Percentiles rank a stretch among this genome's conserved stretches.
Conservation (phyloP, 345 rosid species). For the Alliaria petiolata region DNA sequence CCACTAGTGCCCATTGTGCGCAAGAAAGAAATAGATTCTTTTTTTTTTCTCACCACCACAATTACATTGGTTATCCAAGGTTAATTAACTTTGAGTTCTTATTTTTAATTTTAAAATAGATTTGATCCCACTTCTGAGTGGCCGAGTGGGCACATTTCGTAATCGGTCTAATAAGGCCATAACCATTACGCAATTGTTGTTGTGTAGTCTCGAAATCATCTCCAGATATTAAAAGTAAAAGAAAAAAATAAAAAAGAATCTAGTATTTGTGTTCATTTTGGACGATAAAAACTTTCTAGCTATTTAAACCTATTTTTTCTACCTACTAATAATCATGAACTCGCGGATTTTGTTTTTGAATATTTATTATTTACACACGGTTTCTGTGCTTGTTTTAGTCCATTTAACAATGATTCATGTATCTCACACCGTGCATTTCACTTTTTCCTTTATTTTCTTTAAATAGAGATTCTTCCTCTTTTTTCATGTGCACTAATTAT, state of each 20-base stretch:
- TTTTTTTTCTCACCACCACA: too few species aligned
- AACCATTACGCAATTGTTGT: background rate
- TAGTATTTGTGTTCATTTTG: constrained; percentile 10
- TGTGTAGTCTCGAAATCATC: constrained; percentile 4
- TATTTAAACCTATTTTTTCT: background rate
- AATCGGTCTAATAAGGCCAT: background rate
- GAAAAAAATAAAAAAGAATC: background rate
- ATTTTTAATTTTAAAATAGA: too few species aligned
- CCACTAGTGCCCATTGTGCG: constrained; percentile 16
- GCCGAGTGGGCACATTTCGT: background rate
- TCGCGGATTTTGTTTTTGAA: background rate
- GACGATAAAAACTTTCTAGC: background rate
- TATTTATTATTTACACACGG: background rate
- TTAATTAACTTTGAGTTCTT: too few species aligned
- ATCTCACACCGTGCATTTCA: constrained; percentile 26
- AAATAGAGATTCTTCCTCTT: constrained; percentile 4
- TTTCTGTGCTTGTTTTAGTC: constrained; percentile 21
- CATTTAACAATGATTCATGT: constrained; percentile 26
- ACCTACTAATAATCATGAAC: constrained; percentile 25
- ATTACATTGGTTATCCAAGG: too few species aligned
- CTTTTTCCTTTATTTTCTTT: constrained; percentile 12
- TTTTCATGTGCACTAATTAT: constrained; percentile 30
- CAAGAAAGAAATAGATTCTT: too few species aligned
- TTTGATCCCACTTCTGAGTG: background rate
- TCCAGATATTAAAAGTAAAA: background rate